Evolutionary conservation across 768 basidiomycete genomes (phyloP).

Genomic region (Jaapia argillacea): DNA sequence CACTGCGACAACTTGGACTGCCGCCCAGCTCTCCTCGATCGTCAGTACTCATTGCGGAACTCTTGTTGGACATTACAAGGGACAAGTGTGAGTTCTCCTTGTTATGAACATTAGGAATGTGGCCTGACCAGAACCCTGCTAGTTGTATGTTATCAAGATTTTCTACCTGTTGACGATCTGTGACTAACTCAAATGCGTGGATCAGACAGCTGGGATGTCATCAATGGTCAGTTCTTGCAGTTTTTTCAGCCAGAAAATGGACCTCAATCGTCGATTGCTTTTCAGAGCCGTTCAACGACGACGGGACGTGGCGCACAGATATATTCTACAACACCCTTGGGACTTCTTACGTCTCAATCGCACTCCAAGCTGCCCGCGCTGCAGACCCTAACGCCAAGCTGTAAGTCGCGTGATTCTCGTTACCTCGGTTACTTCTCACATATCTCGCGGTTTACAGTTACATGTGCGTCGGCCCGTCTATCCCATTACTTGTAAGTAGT

Average conservation of each 20-base stretch:
- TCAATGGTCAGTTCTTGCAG: slow-evolving; percentile 27
- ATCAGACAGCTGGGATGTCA: slow-evolving; percentile 39
- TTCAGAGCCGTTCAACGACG: slow-evolving; percentile 41
- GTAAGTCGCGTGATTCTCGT: too few species aligned
- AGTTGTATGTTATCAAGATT: neutral
- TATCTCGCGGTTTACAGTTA: too few species aligned
- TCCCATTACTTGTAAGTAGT: too few species aligned
- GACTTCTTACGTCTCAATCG: slow-evolving; percentile 35
- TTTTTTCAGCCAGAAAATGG: neutral
- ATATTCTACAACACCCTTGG: slow-evolving; percentile 50
- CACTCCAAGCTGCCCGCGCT: slow-evolving; percentile 37
- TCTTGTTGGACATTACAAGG: slow-evolving; percentile 22
- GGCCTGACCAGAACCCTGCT: neutral
- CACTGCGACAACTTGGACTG: slow-evolving; percentile 9
- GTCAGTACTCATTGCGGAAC: slow-evolving; percentile 17
- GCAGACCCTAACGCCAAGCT: slow-evolving; percentile 48
- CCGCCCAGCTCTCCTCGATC: slow-evolving; percentile 13
- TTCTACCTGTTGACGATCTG: too few species aligned
- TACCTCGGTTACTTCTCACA: too few species aligned
- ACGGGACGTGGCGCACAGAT: slow-evolving; percentile 41
- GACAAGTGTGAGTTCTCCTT: slow-evolving; percentile 19
- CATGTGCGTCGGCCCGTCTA: too few species aligned
- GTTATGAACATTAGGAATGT: neutral
- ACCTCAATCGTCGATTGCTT: neutral
- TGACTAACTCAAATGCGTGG: slow-evolving; percentile 2